A percentile compares a stretch with the other conserved stretches of the same genome.
Conservation (phyloP, 2,329 filamentous ascomycete genomes). For the Apiospora sp. region DNA sequence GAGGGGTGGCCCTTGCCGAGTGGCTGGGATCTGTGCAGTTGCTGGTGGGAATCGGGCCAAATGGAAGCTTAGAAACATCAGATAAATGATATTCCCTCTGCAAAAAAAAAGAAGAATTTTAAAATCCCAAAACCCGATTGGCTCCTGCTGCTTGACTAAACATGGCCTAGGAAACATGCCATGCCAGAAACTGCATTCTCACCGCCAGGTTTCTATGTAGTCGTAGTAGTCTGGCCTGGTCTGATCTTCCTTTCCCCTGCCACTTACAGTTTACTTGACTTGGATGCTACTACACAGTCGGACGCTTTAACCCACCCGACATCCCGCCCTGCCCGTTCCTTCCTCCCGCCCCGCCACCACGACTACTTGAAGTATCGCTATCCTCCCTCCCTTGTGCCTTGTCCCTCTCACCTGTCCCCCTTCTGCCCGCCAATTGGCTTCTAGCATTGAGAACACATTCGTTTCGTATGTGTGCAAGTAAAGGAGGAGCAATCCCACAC, state of each 20-base stretch:
- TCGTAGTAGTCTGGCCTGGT: background rate
- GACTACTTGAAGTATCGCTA: background rate
- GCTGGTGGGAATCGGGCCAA: background rate
- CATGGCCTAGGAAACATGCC: conserved; percentile 2
- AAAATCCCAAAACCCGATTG: background rate
- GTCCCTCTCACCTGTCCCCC: background rate
- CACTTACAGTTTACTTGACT: background rate
- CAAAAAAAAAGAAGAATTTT: background rate
- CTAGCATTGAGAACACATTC: background rate
- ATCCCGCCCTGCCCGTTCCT: conserved; percentile 3
- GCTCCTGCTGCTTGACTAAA: background rate
- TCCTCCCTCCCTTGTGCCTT: background rate
- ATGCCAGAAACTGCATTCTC: background rate
- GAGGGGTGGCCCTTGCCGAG: background rate
- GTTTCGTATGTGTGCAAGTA: background rate
- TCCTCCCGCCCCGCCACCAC: conserved; percentile 3
- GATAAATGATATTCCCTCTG: background rate
- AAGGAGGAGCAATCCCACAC: background rate
- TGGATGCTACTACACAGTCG: background rate
- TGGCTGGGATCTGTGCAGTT: conserved; percentile 1
- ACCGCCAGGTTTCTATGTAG: background rate
- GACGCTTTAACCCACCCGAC: conserved; percentile 11
- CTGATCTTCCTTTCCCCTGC: background rate
- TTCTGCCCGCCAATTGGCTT: background rate
- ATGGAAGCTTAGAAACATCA: conserved; percentile 3